These are phyloP conservation scores for Fragilariopsis cylindrus DNA, from an alignment of 108 stramenopile genomes.

Conservation along the genomic window DNA sequence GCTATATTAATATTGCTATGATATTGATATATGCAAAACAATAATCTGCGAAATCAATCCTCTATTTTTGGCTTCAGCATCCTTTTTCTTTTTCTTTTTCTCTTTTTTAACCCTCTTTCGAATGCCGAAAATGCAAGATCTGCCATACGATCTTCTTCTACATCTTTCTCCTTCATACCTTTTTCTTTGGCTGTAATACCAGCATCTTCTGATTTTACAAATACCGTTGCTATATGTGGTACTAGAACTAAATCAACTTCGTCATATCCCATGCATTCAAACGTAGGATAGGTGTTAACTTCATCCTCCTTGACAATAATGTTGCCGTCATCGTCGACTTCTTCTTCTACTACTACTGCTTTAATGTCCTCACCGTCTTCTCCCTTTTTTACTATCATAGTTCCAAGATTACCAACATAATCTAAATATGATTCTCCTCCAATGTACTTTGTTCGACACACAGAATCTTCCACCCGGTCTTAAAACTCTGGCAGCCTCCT, in stretches of 20 bases:
- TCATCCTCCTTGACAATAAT: conserved; percentile 10
- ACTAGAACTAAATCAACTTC: conserved; percentile 74
- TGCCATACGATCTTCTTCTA: conserved; percentile 67
- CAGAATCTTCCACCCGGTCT: conserved; percentile 83
- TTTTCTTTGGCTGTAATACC: conserved; percentile 60
- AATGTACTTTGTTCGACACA: conserved; percentile 76
- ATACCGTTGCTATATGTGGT: conserved; percentile 86
- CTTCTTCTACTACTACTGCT: conserved; percentile 13
- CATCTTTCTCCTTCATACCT: conserved; percentile 36
- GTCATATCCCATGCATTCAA: conserved; percentile 80
- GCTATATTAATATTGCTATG: too few relatives aligned
- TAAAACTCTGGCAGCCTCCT: conserved; percentile 79
- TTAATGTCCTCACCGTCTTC: conserved; percentile 31
- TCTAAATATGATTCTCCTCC: conserved; percentile 73
- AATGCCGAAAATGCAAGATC: conserved; percentile 80
- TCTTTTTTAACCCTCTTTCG: conserved; percentile 79
- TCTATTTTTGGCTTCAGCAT: too few relatives aligned
- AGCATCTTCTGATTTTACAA: conserved; percentile 72
- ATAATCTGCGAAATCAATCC: too few relatives aligned
- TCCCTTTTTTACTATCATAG: conserved; percentile 9
- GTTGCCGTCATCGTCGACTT: conserved; percentile 16
- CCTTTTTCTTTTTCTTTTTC: conserved; percentile 73
- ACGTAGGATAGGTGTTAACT: conserved; percentile 40
- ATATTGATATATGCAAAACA: too few relatives aligned
- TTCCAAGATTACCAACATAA: conserved; percentile 52